Conservation (phyloP, 1,284 basidiomycete genomes). For the Ustilago trichophora region DNA sequence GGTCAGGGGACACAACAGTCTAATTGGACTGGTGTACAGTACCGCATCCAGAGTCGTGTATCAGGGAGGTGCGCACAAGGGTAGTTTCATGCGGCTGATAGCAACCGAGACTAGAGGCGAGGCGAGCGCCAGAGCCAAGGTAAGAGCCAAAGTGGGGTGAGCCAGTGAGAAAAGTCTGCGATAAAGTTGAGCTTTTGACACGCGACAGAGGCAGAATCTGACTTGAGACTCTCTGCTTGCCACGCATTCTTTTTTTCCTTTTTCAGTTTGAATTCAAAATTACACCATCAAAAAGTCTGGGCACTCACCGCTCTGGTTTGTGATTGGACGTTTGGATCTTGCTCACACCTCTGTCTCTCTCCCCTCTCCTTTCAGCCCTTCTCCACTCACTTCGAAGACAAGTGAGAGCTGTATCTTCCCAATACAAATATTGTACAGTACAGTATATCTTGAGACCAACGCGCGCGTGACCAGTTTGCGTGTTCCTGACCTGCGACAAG, state of each 20-base stretch:
- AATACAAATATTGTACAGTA: too few relatives aligned
- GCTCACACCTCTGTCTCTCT: neutral
- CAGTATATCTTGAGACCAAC: too few relatives aligned
- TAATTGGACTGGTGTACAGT: neutral
- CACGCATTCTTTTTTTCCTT: too few relatives aligned
- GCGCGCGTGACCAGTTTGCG: neutral
- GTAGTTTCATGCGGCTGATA: constrained; percentile 11
- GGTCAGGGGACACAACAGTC: neutral
- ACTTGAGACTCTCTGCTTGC: too few relatives aligned
- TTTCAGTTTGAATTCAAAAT: neutral
- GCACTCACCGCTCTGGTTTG: neutral
- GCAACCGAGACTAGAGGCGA: constrained; percentile 6
- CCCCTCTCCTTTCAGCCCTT: neutral
- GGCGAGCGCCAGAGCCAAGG: neutral
- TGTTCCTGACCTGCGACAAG: neutral
- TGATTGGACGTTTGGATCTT: neutral
- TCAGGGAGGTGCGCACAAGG: too few relatives aligned
- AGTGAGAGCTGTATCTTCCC: too few relatives aligned
- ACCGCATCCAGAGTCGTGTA: neutral
- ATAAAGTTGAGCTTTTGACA: neutral
- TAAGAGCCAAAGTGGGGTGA: constrained; percentile 6
- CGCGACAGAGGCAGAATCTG: neutral
- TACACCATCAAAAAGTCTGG: constrained; percentile 1
- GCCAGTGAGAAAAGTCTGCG: constrained; percentile 4
- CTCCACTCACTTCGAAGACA: too few relatives aligned